phyloP scores from a whole-genome alignment of 1,284 basidiomycete species.

The Xanthoconium separans region DNA sequence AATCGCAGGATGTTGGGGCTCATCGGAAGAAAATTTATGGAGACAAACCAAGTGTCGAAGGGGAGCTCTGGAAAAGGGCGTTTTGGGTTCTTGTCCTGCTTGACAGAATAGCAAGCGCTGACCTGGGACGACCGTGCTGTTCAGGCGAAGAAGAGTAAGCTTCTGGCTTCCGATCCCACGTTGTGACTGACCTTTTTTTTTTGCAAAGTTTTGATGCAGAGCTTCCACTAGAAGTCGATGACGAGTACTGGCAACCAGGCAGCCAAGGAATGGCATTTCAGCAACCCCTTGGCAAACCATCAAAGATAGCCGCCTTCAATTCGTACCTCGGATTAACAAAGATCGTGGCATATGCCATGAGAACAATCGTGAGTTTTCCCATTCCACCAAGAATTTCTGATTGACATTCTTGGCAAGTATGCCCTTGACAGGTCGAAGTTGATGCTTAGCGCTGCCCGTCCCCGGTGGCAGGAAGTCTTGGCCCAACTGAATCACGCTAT shows the following conservation, averaged over 20 bases:
- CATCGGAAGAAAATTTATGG: slow-evolving; percentile 59
- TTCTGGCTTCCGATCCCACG: slow-evolving; percentile 7
- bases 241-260: slow-evolving; percentile 76
- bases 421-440: slow-evolving; percentile 64
- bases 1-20: slow-evolving; percentile 69
- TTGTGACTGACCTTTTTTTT: slow-evolving; percentile 10
- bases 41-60: slow-evolving; percentile 45
- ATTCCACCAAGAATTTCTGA: slow-evolving; percentile 3
- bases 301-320: slow-evolving; percentile 62
- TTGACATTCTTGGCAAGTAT: slow-evolving; percentile 51
- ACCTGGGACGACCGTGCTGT: slow-evolving; percentile 69
- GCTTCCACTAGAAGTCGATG: slow-evolving; percentile 79
- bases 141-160: slow-evolving; percentile 79
- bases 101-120: slow-evolving; percentile 63
- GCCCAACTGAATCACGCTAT: slow-evolving; percentile 69
- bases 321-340: slow-evolving; percentile 68
- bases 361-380: slow-evolving; percentile 56
- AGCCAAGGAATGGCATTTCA: slow-evolving; percentile 49
- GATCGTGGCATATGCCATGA: slow-evolving; percentile 68
- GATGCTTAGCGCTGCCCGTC: slow-evolving; percentile 46
- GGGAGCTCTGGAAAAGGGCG: slow-evolving; percentile 77
- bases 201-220: slow-evolving; percentile 70
- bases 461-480: slow-evolving; percentile 64
- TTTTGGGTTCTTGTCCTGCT: slow-evolving; percentile 71
- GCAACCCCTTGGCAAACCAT: slow-evolving; percentile 67